Evolutionary conservation across 2,329 filamentous ascomycete species (phyloP).

Genomic region (Colletotrichum tabaci): DNA sequence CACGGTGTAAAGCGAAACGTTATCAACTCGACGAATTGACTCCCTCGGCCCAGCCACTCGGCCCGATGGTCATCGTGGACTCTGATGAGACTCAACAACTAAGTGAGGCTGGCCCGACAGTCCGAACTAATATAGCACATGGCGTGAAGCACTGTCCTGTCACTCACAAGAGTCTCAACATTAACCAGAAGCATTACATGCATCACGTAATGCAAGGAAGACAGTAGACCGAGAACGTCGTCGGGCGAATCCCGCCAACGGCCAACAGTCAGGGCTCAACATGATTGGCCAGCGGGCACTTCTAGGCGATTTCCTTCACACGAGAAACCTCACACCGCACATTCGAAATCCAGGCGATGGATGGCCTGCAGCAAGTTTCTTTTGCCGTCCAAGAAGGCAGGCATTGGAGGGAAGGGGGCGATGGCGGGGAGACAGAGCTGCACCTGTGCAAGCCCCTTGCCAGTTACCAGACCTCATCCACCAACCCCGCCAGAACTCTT

Average conservation of each 20-base stretch:
- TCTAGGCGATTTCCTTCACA: slow-evolving; percentile 35
- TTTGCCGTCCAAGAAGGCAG: slow-evolving; percentile 28
- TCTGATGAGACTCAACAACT: background rate
- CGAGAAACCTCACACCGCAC: slow-evolving; percentile 42
- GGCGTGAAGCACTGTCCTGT: slow-evolving; percentile 19
- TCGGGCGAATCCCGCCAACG: slow-evolving; percentile 39
- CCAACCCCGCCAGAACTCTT: background rate
- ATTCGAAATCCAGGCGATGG: slow-evolving; percentile 28
- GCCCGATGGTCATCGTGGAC: background rate
- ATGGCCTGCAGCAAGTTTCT: slow-evolving; percentile 39
- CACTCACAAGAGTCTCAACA: slow-evolving; percentile 7
- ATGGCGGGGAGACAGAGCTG: slow-evolving; percentile 39
- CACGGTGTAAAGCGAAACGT: background rate
- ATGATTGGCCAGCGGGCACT: slow-evolving; percentile 24
- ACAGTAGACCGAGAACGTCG: slow-evolving; percentile 21
- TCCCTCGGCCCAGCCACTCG: background rate
- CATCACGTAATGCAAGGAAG: slow-evolving; percentile 41
- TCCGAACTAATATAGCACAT: background rate
- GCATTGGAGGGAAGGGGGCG: background rate
- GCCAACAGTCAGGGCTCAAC: background rate
- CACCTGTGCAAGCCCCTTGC: slow-evolving; percentile 39
- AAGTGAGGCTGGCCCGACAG: background rate
- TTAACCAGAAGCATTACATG: slow-evolving; percentile 35
- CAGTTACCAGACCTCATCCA: background rate
- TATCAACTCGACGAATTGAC: slow-evolving; percentile 3